A percentile compares a stretch with the other conserved stretches of the same genome.
Conservation (phyloP, 2,329 filamentous ascomycete genomes). For the Aspergillus luchuensis region DNA sequence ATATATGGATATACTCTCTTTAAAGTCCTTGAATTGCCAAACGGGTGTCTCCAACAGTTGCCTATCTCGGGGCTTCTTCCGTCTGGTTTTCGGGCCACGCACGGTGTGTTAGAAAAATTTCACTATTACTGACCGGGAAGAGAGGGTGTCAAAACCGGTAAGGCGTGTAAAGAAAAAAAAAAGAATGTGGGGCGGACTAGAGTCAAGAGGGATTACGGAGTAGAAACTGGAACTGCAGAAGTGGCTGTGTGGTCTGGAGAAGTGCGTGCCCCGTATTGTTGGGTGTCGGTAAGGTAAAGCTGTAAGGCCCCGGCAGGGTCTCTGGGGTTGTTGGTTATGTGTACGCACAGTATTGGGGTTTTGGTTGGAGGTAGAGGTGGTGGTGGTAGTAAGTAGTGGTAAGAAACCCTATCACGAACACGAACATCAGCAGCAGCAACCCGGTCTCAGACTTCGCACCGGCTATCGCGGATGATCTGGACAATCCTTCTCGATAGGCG, state of each 20-base stretch:
- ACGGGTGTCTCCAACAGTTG: constrained; percentile 6
- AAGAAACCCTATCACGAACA: constrained; percentile 5
- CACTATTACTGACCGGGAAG: constrained; percentile 15
- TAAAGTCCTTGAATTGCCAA: background rate
- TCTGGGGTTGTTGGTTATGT: background rate
- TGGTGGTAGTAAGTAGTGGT: constrained; percentile 6
- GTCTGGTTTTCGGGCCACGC: constrained; percentile 18
- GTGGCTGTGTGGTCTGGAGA: constrained; percentile 27
- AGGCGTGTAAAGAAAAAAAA: constrained; percentile 10
- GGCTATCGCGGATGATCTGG: constrained; percentile 30
- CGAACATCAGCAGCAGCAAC: constrained; percentile 3
- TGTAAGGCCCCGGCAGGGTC: background rate
- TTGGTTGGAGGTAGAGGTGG: background rate
- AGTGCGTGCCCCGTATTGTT: constrained; percentile 27
- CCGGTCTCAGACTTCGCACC: constrained; percentile 15
- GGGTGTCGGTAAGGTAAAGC: constrained; percentile 9
- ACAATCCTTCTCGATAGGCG: constrained; percentile 17
- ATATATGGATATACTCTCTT: background rate
- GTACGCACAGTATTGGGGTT: no score
- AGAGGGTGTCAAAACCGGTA: background rate
- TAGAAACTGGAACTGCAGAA: constrained; percentile 25
- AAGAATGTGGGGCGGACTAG: constrained; percentile 22
- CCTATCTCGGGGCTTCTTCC: constrained; percentile 18
- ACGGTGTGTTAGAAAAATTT: constrained; percentile 16
- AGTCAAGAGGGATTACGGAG: constrained; percentile 24